Conservation (phyloP, 2,329 filamentous ascomycete genomes). For the Ustilaginoidea virens region DNA sequence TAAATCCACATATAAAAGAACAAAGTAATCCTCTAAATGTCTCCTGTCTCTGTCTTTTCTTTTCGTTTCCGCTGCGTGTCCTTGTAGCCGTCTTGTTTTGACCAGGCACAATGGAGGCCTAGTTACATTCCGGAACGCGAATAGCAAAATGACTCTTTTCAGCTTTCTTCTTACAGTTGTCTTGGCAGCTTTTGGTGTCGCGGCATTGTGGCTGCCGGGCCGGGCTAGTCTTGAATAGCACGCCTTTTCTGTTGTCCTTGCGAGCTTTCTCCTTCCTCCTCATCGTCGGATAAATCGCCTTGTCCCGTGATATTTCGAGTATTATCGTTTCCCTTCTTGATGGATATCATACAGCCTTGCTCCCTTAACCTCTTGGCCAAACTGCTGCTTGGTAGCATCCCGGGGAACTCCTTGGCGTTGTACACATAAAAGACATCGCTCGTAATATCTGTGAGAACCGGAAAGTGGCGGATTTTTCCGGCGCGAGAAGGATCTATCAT, state of each 20-base stretch:
- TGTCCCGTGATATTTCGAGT: constrained; percentile 10
- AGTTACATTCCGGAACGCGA: too few species aligned
- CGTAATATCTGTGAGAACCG: constrained; percentile 35
- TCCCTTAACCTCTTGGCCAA: constrained; percentile 60
- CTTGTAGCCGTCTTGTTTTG: too few species aligned
- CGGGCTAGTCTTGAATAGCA: constrained; percentile 4
- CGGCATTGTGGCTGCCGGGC: too few species aligned
- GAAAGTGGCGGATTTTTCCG: constrained; percentile 28
- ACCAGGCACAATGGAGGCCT: too few species aligned
- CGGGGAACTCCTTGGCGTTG: constrained; percentile 74
- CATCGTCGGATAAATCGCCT: constrained; percentile 9
- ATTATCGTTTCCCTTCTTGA: constrained; percentile 73
- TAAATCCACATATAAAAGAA: too few species aligned
- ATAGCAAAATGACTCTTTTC: neutral
- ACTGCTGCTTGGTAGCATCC: constrained; percentile 63
- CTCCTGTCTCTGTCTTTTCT: too few species aligned
- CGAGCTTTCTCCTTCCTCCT: constrained; percentile 6
- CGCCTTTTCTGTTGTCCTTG: constrained; percentile 6
- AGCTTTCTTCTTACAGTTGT: too few species aligned
- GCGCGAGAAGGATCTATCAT: constrained; percentile 48
- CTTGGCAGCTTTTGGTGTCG: neutral
- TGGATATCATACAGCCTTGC: constrained; percentile 70
- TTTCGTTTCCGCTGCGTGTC: too few species aligned
- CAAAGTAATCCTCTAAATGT: too few species aligned
- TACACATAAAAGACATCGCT: constrained; percentile 67